phyloP scores from a whole-genome alignment of 78 protist genomes.

The Protostelium mycophagum region DNA sequence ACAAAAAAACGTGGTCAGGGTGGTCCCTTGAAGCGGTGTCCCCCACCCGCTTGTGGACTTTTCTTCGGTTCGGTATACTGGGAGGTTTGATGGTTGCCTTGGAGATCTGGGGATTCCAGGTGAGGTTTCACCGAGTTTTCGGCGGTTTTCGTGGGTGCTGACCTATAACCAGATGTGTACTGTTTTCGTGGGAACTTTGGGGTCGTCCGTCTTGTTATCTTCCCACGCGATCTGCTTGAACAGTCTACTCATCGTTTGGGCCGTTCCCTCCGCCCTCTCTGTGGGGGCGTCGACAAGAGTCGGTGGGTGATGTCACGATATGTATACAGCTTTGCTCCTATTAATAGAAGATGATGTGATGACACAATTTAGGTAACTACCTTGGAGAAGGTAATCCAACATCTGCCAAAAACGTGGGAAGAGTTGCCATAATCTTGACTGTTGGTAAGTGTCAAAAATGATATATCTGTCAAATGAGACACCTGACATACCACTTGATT shows the following conservation, averaged over 20 bases:
- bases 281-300: neutral
- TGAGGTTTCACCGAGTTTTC: neutral
- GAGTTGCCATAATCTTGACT: neutral
- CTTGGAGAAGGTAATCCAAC: neutral
- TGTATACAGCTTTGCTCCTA: too few species aligned
- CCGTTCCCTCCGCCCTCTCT: neutral
- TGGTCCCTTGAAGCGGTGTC: neutral
- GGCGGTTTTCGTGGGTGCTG: too few species aligned
- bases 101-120: neutral
- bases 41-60: neutral
- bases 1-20: neutral
- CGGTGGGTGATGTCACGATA: too few species aligned
- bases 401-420: neutral
- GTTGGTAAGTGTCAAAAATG: too few species aligned
- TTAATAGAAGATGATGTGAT: too few species aligned
- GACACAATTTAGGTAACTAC: too few species aligned
- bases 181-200: neutral
- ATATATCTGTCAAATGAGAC: too few species aligned
- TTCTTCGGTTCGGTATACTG: neutral
- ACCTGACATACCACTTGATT: too few species aligned
- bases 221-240: neutral
- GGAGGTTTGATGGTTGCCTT: neutral
- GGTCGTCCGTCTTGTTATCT: neutral
- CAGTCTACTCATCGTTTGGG: neutral
- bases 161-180: neutral